Base-by-base conservation (phyloP, 306 rosid genomes). In the Luffa aegyptiaca region DNA sequence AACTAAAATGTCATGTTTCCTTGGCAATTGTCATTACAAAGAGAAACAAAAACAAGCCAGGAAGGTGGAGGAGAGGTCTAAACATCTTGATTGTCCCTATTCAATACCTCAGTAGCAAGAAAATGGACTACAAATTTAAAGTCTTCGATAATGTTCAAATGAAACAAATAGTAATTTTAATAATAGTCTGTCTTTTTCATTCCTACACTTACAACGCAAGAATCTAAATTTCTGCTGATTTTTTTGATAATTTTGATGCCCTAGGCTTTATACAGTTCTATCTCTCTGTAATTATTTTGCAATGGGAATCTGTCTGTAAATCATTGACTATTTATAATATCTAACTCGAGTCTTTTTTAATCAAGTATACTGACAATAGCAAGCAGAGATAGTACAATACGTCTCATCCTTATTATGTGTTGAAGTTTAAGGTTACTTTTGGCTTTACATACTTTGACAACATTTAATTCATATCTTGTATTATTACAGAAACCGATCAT, bases 401-500 rank as follows among this genome's bases (percentile, higher is more conserved):
- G 11, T 26, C 39, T 48, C 77, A 48, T 26, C 59, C 49, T 14
- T 73, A 49, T 48, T 21, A 48, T 72, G 44, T 31, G 59, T 73
- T 31, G 21, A 73, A 31, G 31, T 36, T 14, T 31, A 2, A 75
- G 59, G 35, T 75, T 74, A 42, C 3, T 17, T 53, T 75, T 52
- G 64, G 33, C 48, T 51, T 35, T 16, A 17, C 48, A 5, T 51
- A 51, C 78, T 9, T 51, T 3, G 51, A 16, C 39, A 52, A 33
- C 63, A 1, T 33, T 78, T 82, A 64, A 64, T 72, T 21, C 12
- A 10, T 37, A 11, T 57, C 41, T 77, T 26, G 6, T 39, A 7
- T 58, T 39, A 20, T 12, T 58, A 18, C 97, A 96, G 99, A 96
- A 88, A 85, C 99, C 99, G 6, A 96, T 88, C 66, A 79, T 89